phyloP scores from a whole-genome alignment of 371 early-diverging fungal genomes.

The Mucor racemosus region DNA sequence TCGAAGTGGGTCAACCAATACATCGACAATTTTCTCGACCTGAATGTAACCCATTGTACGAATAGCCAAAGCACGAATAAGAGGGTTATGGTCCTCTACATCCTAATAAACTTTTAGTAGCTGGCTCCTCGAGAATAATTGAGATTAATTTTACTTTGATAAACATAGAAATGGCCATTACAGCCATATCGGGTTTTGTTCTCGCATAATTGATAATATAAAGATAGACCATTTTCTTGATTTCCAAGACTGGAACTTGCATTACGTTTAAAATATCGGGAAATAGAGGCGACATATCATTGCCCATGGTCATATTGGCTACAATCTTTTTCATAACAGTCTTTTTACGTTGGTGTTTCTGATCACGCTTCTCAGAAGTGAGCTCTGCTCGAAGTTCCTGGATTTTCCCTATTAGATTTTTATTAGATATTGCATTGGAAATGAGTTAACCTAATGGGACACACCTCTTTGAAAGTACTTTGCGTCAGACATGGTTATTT shows the following conservation, averaged over 20 bases:
- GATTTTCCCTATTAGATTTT: slow-evolving; percentile 77
- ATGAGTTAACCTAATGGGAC: background rate
- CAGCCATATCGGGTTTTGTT: slow-evolving; percentile 88
- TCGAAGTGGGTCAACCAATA: slow-evolving; percentile 82
- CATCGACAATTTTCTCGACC: slow-evolving; percentile 88
- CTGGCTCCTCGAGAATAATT: background rate
- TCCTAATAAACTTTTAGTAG: slow-evolving; percentile 49
- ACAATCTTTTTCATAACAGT: slow-evolving; percentile 94
- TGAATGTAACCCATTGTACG: slow-evolving; percentile 95
- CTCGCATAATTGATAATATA: slow-evolving; percentile 89
- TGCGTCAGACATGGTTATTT: slow-evolving; percentile 69
- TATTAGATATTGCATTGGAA: background rate
- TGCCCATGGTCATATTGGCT: slow-evolving; percentile 99
- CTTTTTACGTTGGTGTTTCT: slow-evolving; percentile 86
- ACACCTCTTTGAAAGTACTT: slow-evolving; percentile 88
- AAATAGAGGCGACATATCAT: slow-evolving; percentile 94
- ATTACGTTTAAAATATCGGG: slow-evolving; percentile 63
- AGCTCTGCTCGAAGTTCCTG: slow-evolving; percentile 94
- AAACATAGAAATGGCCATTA: slow-evolving; percentile 78
- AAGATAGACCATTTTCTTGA: slow-evolving; percentile 94
- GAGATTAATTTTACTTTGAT: slow-evolving; percentile 51
- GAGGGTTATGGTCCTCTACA: slow-evolving; percentile 85
- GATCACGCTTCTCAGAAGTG: slow-evolving; percentile 88
- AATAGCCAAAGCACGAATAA: slow-evolving; percentile 90
- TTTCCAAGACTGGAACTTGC: slow-evolving; percentile 57